Percentiles rank a stretch among this genome's conserved stretches.
Conservation (phyloP, 495 filamentous ascomycete species). For the Clohesyomyces aquaticus region DNA sequence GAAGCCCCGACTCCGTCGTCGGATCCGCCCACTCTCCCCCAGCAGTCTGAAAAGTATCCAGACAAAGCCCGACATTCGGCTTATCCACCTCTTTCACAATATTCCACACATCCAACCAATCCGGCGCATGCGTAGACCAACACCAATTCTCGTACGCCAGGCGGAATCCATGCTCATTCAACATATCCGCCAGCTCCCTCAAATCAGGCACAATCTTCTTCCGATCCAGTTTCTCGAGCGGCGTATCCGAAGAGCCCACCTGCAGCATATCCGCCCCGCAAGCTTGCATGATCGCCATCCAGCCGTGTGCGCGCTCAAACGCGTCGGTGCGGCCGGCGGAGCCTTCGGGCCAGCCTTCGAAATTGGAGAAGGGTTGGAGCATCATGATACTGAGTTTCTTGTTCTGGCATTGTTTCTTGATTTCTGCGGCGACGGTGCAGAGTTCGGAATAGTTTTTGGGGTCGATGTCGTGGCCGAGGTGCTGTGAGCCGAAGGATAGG, state of each 20-base stretch:
- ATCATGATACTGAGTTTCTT: constrained; percentile 66
- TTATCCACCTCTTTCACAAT: constrained; percentile 65
- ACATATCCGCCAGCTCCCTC: constrained; percentile 64
- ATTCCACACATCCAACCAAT: constrained; percentile 69
- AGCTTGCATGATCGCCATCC: constrained; percentile 74
- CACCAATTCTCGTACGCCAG: constrained; percentile 87
- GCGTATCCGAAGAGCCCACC: constrained; percentile 72
- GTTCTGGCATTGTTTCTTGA: constrained; percentile 57
- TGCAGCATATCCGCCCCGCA: constrained; percentile 74
- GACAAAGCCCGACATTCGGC: constrained; percentile 72
- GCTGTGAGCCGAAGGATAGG: constrained; percentile 60
- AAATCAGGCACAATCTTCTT: constrained; percentile 64
- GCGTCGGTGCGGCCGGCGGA: constrained; percentile 65
- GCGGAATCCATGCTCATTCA: constrained; percentile 58
- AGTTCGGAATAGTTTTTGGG: constrained; percentile 62
- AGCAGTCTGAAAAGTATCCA: constrained; percentile 81
- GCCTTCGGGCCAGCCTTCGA: constrained; percentile 73
- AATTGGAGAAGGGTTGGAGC: constrained; percentile 78
- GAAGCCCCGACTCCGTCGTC: constrained; percentile 64
- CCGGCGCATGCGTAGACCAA: constrained; percentile 73
- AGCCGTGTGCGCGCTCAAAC: constrained; percentile 65
- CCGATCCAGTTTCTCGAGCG: constrained; percentile 54
- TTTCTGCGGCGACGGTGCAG: constrained; percentile 54
- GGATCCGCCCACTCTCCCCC: constrained; percentile 80
- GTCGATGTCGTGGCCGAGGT: constrained; percentile 55